A percentile compares a stretch with the other conserved stretches of the same genome.
Evolutionary conservation across 179 eudicot genomes (phyloP).

Genomic region (Sideroxylon spinosum): DNA sequence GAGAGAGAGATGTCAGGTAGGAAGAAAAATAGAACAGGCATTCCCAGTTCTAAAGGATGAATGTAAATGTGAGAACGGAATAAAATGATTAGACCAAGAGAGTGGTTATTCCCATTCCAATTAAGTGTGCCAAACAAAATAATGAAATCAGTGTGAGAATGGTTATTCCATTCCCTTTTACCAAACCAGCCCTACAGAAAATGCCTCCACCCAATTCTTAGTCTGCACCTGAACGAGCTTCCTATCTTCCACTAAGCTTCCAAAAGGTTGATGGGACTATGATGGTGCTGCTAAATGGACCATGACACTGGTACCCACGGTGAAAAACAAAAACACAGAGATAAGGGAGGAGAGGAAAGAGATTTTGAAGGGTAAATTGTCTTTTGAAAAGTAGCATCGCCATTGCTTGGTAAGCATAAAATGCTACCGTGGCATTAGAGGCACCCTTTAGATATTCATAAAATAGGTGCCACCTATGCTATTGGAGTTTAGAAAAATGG

Average conservation of each 20-base stretch:
- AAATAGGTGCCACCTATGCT: background rate
- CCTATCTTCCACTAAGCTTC: background rate
- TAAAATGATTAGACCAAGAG: too few species aligned
- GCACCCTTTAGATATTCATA: background rate
- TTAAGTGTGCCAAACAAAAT: too few species aligned
- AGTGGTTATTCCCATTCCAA: too few species aligned
- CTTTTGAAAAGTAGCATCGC: background rate
- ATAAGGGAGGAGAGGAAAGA: background rate
- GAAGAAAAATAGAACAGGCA: too few species aligned
- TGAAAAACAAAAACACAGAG: background rate
- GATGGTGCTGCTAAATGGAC: background rate
- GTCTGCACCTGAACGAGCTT: background rate
- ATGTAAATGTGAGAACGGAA: too few species aligned
- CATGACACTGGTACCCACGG: background rate
- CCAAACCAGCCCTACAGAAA: background rate
- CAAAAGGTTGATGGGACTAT: background rate
- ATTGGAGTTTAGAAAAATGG: conserved; percentile 5
- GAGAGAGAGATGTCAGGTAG: too few species aligned
- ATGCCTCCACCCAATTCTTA: background rate
- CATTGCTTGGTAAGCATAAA: background rate
- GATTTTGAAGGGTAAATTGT: background rate
- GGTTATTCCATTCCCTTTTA: too few species aligned
- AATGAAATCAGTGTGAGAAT: too few species aligned
- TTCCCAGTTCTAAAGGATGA: too few species aligned
- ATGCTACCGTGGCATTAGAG: background rate